phyloP scores from a whole-genome alignment of 768 basidiomycete species.

The Strobilomyces confusus region DNA sequence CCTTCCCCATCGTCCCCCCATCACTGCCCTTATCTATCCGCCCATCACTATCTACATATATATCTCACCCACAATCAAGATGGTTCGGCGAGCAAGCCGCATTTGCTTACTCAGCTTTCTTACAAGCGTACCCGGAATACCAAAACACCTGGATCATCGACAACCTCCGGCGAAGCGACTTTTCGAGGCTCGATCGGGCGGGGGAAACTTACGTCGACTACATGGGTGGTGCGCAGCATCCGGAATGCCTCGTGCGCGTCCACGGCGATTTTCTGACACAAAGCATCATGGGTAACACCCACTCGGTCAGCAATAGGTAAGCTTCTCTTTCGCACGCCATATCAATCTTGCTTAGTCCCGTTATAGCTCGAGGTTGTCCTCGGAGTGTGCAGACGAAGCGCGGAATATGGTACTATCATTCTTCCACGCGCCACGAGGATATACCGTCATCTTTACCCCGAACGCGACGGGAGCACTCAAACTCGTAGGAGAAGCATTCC shows the following conservation, averaged over 20 bases:
- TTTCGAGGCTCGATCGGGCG: slow-evolving; percentile 49
- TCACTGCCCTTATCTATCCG: neutral
- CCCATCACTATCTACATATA: slow-evolving; percentile 22
- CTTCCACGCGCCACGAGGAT: slow-evolving; percentile 71
- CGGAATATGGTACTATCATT: slow-evolving; percentile 70
- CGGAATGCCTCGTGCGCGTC: slow-evolving; percentile 68
- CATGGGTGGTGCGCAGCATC: slow-evolving; percentile 81
- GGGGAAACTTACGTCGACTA: slow-evolving; percentile 82
- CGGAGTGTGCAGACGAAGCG: slow-evolving; percentile 63
- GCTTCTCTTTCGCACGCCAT: neutral
- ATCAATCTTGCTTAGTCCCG: neutral
- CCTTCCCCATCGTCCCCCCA: neutral
- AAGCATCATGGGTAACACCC: slow-evolving; percentile 76
- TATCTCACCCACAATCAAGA: slow-evolving; percentile 21
- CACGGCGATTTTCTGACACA: slow-evolving; percentile 66
- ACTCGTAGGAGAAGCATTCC: slow-evolving; percentile 77
- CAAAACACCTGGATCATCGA: slow-evolving; percentile 68
- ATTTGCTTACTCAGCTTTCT: slow-evolving; percentile 47
- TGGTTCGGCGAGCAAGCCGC: slow-evolving; percentile 34
- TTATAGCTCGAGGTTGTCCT: slow-evolving; percentile 64
- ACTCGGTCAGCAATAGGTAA: slow-evolving; percentile 78
- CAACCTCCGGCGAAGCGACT: slow-evolving; percentile 61
- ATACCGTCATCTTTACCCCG: slow-evolving; percentile 77
- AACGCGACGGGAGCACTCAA: slow-evolving; percentile 80
- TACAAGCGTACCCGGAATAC: slow-evolving; percentile 49